Conservation (phyloP, 805 yeast genomes). For the Zygotorulaspora florentina region DNA sequence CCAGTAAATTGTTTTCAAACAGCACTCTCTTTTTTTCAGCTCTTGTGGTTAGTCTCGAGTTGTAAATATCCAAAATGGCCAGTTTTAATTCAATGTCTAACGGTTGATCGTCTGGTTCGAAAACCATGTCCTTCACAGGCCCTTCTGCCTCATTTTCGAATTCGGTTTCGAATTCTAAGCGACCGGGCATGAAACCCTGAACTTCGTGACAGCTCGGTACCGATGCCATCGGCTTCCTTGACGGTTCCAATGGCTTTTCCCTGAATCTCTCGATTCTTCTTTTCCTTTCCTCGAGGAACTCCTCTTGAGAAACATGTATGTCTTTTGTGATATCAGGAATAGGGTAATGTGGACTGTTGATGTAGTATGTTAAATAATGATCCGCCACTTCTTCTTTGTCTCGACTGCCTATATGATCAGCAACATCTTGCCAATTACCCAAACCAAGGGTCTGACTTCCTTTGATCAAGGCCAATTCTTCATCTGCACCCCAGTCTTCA, state of each 20-base stretch:
- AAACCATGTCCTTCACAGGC: constrained; percentile 89
- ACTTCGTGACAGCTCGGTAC: constrained; percentile 95
- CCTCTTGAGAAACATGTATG: constrained; percentile 62
- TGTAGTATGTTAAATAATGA: constrained; percentile 72
- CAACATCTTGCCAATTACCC: constrained; percentile 98
- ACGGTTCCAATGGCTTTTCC: constrained; percentile 75
- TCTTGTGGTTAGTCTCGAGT: constrained; percentile 81
- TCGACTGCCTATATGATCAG: constrained; percentile 91
- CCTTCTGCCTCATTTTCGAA: constrained; percentile 96
- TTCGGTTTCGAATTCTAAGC: constrained; percentile 94
- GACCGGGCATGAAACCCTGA: constrained; percentile 98
- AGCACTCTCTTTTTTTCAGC: constrained; percentile 88
- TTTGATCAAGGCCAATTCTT: constrained; percentile 80
- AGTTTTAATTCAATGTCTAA: constrained; percentile 87
- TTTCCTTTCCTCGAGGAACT: constrained; percentile 65
- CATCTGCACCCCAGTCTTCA: constrained; percentile 97
- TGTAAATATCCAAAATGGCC: constrained; percentile 82
- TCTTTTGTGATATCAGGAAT: constrained; percentile 79
- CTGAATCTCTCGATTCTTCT: constrained; percentile 67
- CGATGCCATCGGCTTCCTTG: constrained; percentile 83
- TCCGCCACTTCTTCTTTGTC: constrained; percentile 85
- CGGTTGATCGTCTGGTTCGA: constrained; percentile 87
- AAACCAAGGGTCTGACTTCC: constrained; percentile 89
- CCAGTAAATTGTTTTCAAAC: constrained; percentile 71
- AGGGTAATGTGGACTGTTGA: constrained; percentile 73